Base-by-base conservation (phyloP, 1,284 basidiomycete genomes). In the Rhodotorula sp. region DNA sequence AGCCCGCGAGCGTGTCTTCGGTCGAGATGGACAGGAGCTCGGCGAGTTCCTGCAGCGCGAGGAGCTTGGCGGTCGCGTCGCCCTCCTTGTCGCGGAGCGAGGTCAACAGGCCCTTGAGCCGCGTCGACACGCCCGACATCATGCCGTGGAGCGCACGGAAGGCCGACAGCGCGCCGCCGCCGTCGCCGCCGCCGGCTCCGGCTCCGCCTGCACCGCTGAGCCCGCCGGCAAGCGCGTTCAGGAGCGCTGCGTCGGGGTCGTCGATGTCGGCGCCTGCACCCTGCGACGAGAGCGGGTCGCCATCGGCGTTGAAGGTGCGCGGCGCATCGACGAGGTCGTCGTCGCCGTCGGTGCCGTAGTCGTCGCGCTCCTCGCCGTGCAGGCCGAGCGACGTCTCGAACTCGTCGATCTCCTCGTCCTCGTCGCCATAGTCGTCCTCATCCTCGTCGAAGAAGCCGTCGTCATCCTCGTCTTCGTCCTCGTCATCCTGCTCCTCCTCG, bases 21-120 rank as follows among this genome's bases (percentile, higher is more conserved):
- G 93, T 98, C 82, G 92, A 93, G 82, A 99, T 95, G 74, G 92
- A 92, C 67, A 99, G 88, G 57, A 97, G 82, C 80, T 99, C 97
- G 80, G 91, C 93, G 66, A 97, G 88, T 80, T 99, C 96, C 80
- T 97, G 93, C 21, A 99, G 85, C 5, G 94, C 93, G 62, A 94
- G 84, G 63, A 97, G 88, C 59, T 92, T 89, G 42, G 90, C 91
- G 0, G 91, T 89, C 10, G 89, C 86, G 80, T 90, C 90, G 34
- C 67, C 68, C 25, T 66, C 58, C 44, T 60, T 59, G 17, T 56
- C 25, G 45, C 63, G 65, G 85, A 97, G 92, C 80, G 93, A 91
- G 81, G 87, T 90, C 73, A 96, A 85, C 85, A 97, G 91, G 21
- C 89, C 89, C 85, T 94, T 93, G 81, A 97, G 87, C 61, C 93